Evolutionary conservation across 1,284 basidiomycete genomes (phyloP), one percentile per base, ranked within the genome.

Genomic region (Grifola frondosa): DNA sequence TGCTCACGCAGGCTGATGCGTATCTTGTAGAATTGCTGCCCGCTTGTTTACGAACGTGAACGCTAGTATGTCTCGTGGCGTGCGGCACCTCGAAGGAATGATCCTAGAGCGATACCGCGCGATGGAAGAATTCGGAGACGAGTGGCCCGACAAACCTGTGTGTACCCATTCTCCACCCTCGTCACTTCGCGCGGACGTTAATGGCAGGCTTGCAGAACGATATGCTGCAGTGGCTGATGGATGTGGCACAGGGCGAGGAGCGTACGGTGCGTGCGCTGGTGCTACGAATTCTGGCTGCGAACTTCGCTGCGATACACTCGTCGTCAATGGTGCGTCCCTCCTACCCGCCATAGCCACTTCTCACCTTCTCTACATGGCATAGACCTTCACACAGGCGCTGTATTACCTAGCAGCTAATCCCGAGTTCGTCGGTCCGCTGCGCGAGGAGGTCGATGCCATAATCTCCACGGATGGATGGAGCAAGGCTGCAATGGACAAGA

Each of bases 381-480:
- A 73, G 70, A 64, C 58, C 13, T 55, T 71, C 20, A 64, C 65
- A 0, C 58, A 66, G 30, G 62, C 62, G 0, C 42, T 79, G n/a
- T 72, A 60, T 36, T 50, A 71, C 30, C 57, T 78, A 4, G 69
- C 74, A 9, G 57, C 63, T 0, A 50, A 63, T 39, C 67, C 70
- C 0, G 57, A 70, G 16, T 70, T 66, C 32, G 53, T 71, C 13
- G 47, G 60, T 13, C 63, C 63, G 2, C 51, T 78, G 29, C 65
- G 74, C 3, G 66, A 72, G 31, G 75, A 78, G 48, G 58, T 74
- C 0, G 66, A 70, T 19, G 37, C 41, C 3, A 54, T 69, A 3
- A 44, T 70, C 8, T 41, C 47, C 0, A 53, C 59, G 25, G 64
- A 73, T 12, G 73, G 75, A 0, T 74, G 74, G 70, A 70, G 67